Evolutionary conservation across 768 basidiomycete species (phyloP).

Genomic region (Mycena albidolilacea): DNA sequence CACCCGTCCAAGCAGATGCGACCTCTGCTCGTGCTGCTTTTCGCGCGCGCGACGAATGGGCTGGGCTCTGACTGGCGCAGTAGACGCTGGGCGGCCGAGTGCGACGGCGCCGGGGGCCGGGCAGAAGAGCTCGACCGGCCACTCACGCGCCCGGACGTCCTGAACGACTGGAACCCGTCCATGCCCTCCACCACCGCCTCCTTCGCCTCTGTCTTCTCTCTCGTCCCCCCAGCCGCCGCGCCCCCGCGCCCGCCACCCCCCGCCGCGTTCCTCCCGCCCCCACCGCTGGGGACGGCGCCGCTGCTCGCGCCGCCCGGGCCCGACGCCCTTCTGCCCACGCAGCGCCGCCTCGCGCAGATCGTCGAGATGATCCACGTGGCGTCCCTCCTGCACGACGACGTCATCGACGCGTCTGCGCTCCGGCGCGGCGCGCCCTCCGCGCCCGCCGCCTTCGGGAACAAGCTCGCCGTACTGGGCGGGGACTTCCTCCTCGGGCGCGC

Average conservation of each 20-base stretch:
- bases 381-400: slow-evolving; percentile 92
- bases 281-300: neutral
- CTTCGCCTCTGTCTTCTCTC: slow-evolving; percentile 71
- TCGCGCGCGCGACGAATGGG: slow-evolving; percentile 94
- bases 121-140: slow-evolving; percentile 80
- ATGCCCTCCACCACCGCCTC: slow-evolving; percentile 86
- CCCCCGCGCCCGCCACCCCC: slow-evolving; percentile 50
- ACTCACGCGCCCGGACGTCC: slow-evolving; percentile 82
- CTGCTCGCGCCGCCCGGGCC: slow-evolving; percentile 45
- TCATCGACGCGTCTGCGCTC: slow-evolving; percentile 79
- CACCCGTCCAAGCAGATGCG: slow-evolving; percentile 93
- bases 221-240: slow-evolving; percentile 57
- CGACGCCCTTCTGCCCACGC: slow-evolving; percentile 82
- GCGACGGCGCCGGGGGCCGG: slow-evolving; percentile 68
- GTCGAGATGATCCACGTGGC: slow-evolving; percentile 99
- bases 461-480: slow-evolving; percentile 93
- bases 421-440: slow-evolving; percentile 74
- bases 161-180: slow-evolving; percentile 92
- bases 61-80: slow-evolving; percentile 76
- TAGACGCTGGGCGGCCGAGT: slow-evolving; percentile 72
- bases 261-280: slow-evolving; percentile 43
- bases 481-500: slow-evolving; percentile 97
- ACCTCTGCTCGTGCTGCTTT: slow-evolving; percentile 90
- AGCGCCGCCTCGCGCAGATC: slow-evolving; percentile 94
- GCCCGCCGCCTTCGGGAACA: slow-evolving; percentile 87